Percentiles rank a stretch among this genome's conserved stretches.
Conservation (phyloP, 2,329 filamentous ascomycete genomes). For the Claviceps arundinis region DNA sequence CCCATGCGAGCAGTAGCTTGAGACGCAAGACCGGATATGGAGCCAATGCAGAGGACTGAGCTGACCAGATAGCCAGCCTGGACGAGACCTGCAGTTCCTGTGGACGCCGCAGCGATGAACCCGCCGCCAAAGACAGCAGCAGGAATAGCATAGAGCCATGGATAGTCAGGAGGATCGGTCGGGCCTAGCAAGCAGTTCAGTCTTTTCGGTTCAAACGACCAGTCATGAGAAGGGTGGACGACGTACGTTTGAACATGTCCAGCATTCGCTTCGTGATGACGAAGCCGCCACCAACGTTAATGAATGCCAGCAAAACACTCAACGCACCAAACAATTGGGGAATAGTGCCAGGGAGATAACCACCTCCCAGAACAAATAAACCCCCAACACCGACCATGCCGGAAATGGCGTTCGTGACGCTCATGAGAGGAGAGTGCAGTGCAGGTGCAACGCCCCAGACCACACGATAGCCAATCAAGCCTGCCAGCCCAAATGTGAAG, state of each 20-base stretch:
- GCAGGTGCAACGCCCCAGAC: slow-evolving; percentile 80
- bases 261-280: slow-evolving; percentile 89
- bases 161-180: slow-evolving; percentile 78
- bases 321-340: slow-evolving; percentile 66
- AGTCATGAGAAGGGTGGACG: slow-evolving; percentile 2
- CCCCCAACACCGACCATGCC: slow-evolving; percentile 85
- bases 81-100: slow-evolving; percentile 70
- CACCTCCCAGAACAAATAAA: slow-evolving; percentile 78
- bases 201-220: slow-evolving; percentile 1
- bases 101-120: slow-evolving; percentile 65
- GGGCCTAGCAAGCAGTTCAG: slow-evolving; percentile 32
- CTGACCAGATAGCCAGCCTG: slow-evolving; percentile 81
- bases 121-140: slow-evolving; percentile 67
- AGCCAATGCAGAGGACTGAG: slow-evolving; percentile 73
- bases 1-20: slow-evolving; percentile 74
- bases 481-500: slow-evolving; percentile 73
- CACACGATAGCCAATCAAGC: slow-evolving; percentile 74
- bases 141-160: slow-evolving; percentile 73
- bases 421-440: slow-evolving; percentile 82
- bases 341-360: slow-evolving; percentile 62
- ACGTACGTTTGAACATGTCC: slow-evolving; percentile 69
- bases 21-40: slow-evolving; percentile 67
- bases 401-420: slow-evolving; percentile 84
- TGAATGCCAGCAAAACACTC: slow-evolving; percentile 74
- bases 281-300: slow-evolving; percentile 81